Base-by-base conservation (phyloP, 495 filamentous ascomycete species). In the Letharia lupina region DNA sequence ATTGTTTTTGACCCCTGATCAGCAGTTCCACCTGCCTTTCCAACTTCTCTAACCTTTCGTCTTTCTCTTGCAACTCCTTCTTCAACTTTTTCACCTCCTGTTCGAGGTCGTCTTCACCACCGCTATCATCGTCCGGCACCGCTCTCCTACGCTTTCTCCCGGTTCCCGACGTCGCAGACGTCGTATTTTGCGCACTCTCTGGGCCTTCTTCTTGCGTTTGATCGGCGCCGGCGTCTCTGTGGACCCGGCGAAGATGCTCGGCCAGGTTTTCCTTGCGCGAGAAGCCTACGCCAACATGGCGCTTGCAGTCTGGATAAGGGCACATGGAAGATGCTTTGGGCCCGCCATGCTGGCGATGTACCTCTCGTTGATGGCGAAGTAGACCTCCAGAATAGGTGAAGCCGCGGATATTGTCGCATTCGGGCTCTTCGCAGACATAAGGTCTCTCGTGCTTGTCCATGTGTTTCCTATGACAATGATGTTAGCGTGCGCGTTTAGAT, bases 401-500 rank as follows among this genome's bases (percentile, higher is more conserved):
- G 28, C 93, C 93, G 68, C 89, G 88, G 0, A 96, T 83, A 69
- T 96, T 96, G 68, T 91, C 90, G 74, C 93, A 97, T 28, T 84
- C 86, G 20, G 81, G 80, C 37, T 89, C 84, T 35, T 76, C 75
- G 75, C 93, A 97, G 66, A 90, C 88, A 77, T 96, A 96, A 0
- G 93, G 93, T 23, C 93, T 82, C 64, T 93, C 90, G 72, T 97
- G 93, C 76, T 96, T 97, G 78, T 97, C 93, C 91, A 95, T 95
- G 74, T 97, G 93, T 77, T 96, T 93, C 66, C 91, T 93, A 67
- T 56, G n/a, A 62, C 23, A 8, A 61, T 69, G 47, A 65, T 20
- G 67, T 70, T 63, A 71, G 63, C 64, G 42, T 59, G 10, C 41
- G 28, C 31, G 37, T 31, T 40, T 4, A 23, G 4, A 56, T 12